phyloP scores from a whole-genome alignment of 345 rosid genomes.

The Turnera subulata region DNA sequence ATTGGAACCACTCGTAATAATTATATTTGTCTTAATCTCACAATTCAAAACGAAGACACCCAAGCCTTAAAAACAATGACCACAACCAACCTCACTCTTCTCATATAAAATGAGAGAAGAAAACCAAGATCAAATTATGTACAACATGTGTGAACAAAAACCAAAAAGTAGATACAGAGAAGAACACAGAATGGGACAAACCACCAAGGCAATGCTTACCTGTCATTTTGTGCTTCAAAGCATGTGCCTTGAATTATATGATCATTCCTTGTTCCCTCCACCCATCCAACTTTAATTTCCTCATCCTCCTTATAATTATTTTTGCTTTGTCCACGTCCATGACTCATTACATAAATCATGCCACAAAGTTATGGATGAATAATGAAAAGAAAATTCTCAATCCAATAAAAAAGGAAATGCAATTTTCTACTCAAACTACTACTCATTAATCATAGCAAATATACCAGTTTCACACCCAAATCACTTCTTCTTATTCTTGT shows the following conservation, averaged over 20 bases:
- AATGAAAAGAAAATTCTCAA: background rate
- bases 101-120: slow-evolving; percentile 1
- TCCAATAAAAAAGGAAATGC: background rate
- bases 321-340: background rate
- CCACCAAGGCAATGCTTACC: slow-evolving; percentile 40
- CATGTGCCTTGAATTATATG: slow-evolving; percentile 28
- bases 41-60: background rate
- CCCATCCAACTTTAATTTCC: slow-evolving; percentile 4
- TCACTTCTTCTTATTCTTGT: slow-evolving; percentile 56
- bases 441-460: background rate
- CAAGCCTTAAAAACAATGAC: background rate
- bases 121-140: slow-evolving; percentile 7
- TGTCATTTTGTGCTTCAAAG: slow-evolving; percentile 29
- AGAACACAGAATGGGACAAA: slow-evolving; percentile 38
- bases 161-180: background rate
- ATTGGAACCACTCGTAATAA: background rate
- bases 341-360: background rate
- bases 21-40: background rate
- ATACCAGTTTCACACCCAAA: background rate
- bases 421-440: background rate
- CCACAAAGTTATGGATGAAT: background rate
- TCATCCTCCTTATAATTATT: slow-evolving; percentile 1
- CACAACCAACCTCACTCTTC: background rate
- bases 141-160: slow-evolving; percentile 12
- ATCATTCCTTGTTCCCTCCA: slow-evolving; percentile 12